Base-by-base conservation (phyloP, 345 rosid species). In the Gossypium mustelinum region DNA sequence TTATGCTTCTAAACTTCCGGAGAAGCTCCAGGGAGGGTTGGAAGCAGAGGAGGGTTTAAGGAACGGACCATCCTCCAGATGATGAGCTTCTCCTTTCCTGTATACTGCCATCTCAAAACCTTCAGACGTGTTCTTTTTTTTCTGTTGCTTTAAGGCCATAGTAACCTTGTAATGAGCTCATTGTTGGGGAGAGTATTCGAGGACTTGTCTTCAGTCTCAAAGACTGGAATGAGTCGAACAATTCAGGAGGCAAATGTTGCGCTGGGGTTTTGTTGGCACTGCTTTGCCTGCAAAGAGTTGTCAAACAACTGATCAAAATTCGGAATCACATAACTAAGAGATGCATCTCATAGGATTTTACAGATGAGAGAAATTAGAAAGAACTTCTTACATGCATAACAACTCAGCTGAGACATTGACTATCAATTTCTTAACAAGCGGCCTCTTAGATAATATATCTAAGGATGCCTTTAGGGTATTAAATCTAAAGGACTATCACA, bases 111-210 rank as follows among this genome's bases (percentile, higher is more conserved):
- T 86, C 77, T 89, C 87, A 72, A 82, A 83, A 72, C 87, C 90
- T 79, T 87, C 89, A 66, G 81, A 77, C 57, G 54, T 47, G 1
- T 73, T 72, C 45, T 75, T 80, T 17, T 17, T 72, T 43, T 67
- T 73, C 87, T 29, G 44, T 44, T 73, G 90, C 80, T 75, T 81
- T 77, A 44, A 89, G 87, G 58, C 92, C 89, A 71, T 92, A 92
- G 76, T 82, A 94, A 51, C 91, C 92, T 80, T 83, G 96, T 77
- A 89, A 82, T 20, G 93, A 85, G 83, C 82, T 84, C 98, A 93
- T 95, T 51, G 95, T 95, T 68, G 93, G 83, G 72, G 97, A 87
- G 72, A 85, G 81, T 74, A 84, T 86, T 63, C 34, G 65, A 47
- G 84, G 85, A 20, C 89, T 43, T 50, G 89, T 78, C 67, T 82